A percentile compares a stretch with the other conserved stretches of the same genome.
These are phyloP conservation scores for Polygonum maritimum DNA, from an alignment of 148 eudicot genomes.

Conservation along the genomic window DNA sequence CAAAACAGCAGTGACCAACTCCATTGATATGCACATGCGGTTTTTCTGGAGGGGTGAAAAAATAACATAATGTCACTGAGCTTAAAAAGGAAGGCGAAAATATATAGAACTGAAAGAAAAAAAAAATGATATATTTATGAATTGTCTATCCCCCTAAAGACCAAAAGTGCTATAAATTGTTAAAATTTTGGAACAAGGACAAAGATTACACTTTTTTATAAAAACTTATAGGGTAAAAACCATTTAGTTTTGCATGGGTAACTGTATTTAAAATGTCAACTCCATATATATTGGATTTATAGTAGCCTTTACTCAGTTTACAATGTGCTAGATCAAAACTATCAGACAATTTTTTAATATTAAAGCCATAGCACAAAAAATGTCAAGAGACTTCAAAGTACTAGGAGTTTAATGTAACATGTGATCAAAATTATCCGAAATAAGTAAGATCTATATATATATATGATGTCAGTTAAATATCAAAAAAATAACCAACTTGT, in stretches of 20 bases:
- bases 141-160: background rate
- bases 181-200: background rate
- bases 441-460: background rate
- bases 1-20: slow-evolving; percentile 92
- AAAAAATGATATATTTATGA: background rate
- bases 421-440: background rate
- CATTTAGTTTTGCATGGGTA: background rate
- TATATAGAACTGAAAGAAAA: background rate
- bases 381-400: background rate
- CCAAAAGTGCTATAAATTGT: background rate
- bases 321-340: background rate
- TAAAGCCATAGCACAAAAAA: background rate
- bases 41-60: slow-evolving; percentile 30
- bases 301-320: background rate
- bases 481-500: background rate
- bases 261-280: background rate
- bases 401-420: background rate
- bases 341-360: background rate
- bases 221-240: background rate
- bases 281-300: background rate
- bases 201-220: background rate
- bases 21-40: slow-evolving; percentile 87
- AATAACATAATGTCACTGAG: background rate
- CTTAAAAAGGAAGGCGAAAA: background rate
- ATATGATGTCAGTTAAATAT: background rate